phyloP scores from a whole-genome alignment of 495 filamentous ascomycete species.

The Glarea lozoyensis region DNA sequence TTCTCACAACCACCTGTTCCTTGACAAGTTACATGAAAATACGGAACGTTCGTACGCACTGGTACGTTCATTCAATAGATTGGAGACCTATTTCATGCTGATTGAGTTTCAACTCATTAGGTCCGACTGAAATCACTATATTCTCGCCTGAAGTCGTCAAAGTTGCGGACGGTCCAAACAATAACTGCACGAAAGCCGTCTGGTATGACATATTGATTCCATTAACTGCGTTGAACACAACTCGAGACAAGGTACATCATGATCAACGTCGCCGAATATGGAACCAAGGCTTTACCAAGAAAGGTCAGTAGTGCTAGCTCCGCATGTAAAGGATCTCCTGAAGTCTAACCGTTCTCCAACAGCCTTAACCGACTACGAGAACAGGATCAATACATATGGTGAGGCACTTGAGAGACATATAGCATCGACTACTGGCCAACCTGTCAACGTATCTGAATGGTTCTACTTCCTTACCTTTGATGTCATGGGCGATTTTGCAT shows the following conservation, averaged over 20 bases:
- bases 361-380: not conserved
- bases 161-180: not conserved
- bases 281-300: not conserved
- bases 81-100: not conserved
- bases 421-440: not conserved
- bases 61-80: too few relatives aligned
- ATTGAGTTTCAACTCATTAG: not conserved
- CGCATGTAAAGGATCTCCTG: not conserved
- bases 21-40: not conserved
- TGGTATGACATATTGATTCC: not conserved
- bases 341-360: not conserved
- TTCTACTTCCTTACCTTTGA: not conserved
- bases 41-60: not conserved
- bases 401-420: not conserved
- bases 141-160: not conserved
- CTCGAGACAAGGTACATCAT: not conserved
- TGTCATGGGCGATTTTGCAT: not conserved
- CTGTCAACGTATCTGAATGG: not conserved
- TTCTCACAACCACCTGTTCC: not conserved
- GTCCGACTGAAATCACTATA: not conserved
- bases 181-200: not conserved
- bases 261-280: not conserved
- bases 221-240: not conserved
- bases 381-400: not conserved
- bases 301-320: not conserved